phyloP scores from a whole-genome alignment of 2,329 filamentous ascomycete genomes.

The Stemphylium vesicarium region DNA sequence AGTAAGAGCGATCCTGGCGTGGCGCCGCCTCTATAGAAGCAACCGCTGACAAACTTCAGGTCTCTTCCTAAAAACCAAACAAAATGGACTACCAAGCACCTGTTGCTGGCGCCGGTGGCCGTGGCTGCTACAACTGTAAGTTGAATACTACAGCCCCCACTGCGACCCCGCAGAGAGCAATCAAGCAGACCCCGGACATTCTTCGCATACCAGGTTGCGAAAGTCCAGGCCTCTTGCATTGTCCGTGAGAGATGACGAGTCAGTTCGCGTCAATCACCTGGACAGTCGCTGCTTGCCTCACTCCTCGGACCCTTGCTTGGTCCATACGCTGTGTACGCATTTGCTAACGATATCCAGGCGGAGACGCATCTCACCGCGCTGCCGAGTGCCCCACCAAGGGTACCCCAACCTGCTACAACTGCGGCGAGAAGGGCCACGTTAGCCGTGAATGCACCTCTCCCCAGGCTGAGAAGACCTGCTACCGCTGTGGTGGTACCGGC shows the following conservation, averaged over 20 bases:
- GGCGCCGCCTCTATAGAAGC: constrained; percentile 9
- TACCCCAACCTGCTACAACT: constrained; percentile 57
- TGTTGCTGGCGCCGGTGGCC: constrained; percentile 44
- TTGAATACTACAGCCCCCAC: constrained; percentile 9
- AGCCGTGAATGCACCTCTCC: constrained; percentile 89
- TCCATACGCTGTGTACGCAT: not conserved
- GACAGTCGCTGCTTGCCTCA: not conserved
- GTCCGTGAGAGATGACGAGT: not conserved
- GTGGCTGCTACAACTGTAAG: constrained; percentile 54
- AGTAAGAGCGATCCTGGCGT: constrained; percentile 26
- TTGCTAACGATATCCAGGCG: constrained; percentile 47
- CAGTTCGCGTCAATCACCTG: not conserved
- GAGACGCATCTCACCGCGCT: constrained; percentile 57
- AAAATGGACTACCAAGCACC: constrained; percentile 49
- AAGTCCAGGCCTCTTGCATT: not conserved
- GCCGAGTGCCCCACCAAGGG: constrained; percentile 60
- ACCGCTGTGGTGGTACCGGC: constrained; percentile 78
- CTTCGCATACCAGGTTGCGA: not conserved
- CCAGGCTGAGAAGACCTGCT: constrained; percentile 80
- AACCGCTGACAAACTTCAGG: constrained; percentile 31
- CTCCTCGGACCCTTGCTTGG: not conserved
- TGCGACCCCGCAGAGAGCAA: constrained; percentile 4
- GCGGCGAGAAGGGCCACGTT: constrained; percentile 57
- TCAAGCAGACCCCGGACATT: not conserved
- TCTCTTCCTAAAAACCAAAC: constrained; percentile 25